phyloP scores from a whole-genome alignment of 352 stramenopile species.

The Lagenidium sp. region DNA sequence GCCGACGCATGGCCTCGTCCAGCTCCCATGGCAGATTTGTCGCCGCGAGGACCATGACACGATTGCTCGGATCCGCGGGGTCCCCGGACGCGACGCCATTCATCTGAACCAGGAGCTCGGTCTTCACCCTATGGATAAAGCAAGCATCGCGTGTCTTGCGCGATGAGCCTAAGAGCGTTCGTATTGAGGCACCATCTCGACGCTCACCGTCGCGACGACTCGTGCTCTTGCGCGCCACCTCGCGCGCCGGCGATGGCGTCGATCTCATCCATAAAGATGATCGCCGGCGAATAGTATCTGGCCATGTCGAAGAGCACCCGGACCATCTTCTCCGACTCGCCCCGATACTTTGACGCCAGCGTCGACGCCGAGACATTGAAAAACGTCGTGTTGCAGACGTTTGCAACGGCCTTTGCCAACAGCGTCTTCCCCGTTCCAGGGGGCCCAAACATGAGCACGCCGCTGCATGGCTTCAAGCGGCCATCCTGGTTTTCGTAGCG shows the following conservation, averaged over 20 bases:
- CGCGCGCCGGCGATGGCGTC: constrained; percentile 87
- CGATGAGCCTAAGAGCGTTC: not conserved
- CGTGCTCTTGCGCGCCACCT: constrained; percentile 69
- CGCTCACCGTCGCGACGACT: constrained; percentile 64
- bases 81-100: constrained; percentile 81
- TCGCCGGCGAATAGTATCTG: constrained; percentile 94
- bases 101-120: constrained; percentile 97
- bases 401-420: constrained; percentile 85
- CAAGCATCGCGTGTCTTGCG: not conserved
- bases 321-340: constrained; percentile 95
- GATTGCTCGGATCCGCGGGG: constrained; percentile 23
- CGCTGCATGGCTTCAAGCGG: constrained; percentile 71
- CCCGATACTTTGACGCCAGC: constrained; percentile 90
- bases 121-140: constrained; percentile 84
- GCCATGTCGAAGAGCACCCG: constrained; percentile 98
- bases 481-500: too few species aligned
- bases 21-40: constrained; percentile 92
- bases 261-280: constrained; percentile 99
- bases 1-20: constrained; percentile 83
- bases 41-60: constrained; percentile 86
- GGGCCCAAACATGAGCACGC: constrained; percentile 82
- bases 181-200: not conserved
- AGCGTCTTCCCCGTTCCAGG: constrained; percentile 88
- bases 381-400: constrained; percentile 96
- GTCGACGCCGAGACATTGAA: constrained; percentile 95